These are phyloP conservation scores for Mycena sanguinolenta DNA, from an alignment of 768 basidiomycete species.

Conservation along the genomic window DNA sequence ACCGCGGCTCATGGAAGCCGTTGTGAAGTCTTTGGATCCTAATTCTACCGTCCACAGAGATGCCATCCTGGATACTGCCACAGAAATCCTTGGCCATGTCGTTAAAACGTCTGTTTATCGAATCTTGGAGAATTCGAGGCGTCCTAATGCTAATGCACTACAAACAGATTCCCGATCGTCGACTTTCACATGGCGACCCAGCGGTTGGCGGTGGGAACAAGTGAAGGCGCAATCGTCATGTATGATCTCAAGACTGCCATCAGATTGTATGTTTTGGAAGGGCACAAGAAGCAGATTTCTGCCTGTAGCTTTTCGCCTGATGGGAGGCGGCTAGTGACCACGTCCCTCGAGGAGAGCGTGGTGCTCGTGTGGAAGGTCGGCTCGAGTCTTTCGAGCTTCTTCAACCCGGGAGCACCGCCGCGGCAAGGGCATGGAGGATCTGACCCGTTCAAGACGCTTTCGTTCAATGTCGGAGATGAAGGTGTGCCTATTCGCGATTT, in stretches of 20 bases:
- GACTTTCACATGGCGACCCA: conserved; percentile 93
- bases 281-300: conserved; percentile 84
- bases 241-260: conserved; percentile 98
- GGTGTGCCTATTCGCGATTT: conserved; percentile 61
- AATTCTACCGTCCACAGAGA: conserved; percentile 83
- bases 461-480: conserved; percentile 87
- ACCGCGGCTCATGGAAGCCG: conserved; percentile 91
- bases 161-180: conserved; percentile 85
- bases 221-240: conserved; percentile 94
- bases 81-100: conserved; percentile 94
- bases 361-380: conserved; percentile 98
- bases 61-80: conserved; percentile 90
- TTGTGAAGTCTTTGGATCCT: conserved; percentile 96
- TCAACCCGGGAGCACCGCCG: conserved; percentile 92
- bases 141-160: not conserved
- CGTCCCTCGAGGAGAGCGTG: conserved; percentile 86
- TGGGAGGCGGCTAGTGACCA: conserved; percentile 88
- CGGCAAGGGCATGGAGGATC: conserved; percentile 87
- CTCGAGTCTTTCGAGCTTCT: conserved; percentile 88
- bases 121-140: not conserved
- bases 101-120: conserved; percentile 82
- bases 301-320: conserved; percentile 96
- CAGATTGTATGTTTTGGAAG: conserved; percentile 93
- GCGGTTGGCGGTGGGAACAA: conserved; percentile 92
- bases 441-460: conserved; percentile 89